phyloP scores from a whole-genome alignment of 1,139 yeast genomes.

The Zygosaccharomyces pseudobailii region DNA sequence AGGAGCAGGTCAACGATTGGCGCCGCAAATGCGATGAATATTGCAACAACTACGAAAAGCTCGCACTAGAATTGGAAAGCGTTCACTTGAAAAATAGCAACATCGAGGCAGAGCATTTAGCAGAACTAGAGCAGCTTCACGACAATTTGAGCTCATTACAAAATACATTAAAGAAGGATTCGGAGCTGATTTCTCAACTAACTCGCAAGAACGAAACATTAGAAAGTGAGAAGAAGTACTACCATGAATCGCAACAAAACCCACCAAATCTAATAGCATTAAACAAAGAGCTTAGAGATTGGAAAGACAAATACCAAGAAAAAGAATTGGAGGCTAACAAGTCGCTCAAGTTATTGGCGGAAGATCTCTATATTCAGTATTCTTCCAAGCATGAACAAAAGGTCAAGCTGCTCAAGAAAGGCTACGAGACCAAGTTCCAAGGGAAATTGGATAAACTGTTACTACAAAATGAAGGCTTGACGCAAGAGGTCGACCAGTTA shows the following conservation, averaged over 20 bases:
- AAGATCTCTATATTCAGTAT: slow-evolving; percentile 62
- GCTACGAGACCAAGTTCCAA: slow-evolving; percentile 48
- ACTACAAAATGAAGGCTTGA: slow-evolving; percentile 41
- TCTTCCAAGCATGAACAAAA: slow-evolving; percentile 66
- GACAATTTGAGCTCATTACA: slow-evolving; percentile 34
- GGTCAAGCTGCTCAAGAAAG: slow-evolving; percentile 49
- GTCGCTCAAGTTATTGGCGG: slow-evolving; percentile 54
- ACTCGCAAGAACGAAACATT: slow-evolving; percentile 24
- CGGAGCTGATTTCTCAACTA: slow-evolving; percentile 25
- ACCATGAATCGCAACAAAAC: slow-evolving; percentile 15
- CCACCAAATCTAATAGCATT: slow-evolving; percentile 24
- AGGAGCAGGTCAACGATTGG: slow-evolving; percentile 19
- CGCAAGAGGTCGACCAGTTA: slow-evolving; percentile 44
- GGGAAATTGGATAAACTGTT: slow-evolving; percentile 40
- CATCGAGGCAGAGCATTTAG: slow-evolving; percentile 35
- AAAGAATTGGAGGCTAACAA: slow-evolving; percentile 46
- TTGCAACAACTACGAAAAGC: slow-evolving; percentile 27
- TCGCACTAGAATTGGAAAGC: slow-evolving; percentile 25
- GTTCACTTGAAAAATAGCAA: slow-evolving; percentile 23
- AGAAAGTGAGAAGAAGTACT: slow-evolving; percentile 6
- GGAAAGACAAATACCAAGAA: slow-evolving; percentile 17
- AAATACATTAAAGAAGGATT: slow-evolving; percentile 25
- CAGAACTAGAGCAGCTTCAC: slow-evolving; percentile 36
- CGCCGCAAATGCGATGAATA: slow-evolving; percentile 19
- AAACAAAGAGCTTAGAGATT: slow-evolving; percentile 28